Percentiles rank a stretch among this genome's conserved stretches.
Conservation (phyloP, 306 rosid species). For the Lupinus albus region DNA sequence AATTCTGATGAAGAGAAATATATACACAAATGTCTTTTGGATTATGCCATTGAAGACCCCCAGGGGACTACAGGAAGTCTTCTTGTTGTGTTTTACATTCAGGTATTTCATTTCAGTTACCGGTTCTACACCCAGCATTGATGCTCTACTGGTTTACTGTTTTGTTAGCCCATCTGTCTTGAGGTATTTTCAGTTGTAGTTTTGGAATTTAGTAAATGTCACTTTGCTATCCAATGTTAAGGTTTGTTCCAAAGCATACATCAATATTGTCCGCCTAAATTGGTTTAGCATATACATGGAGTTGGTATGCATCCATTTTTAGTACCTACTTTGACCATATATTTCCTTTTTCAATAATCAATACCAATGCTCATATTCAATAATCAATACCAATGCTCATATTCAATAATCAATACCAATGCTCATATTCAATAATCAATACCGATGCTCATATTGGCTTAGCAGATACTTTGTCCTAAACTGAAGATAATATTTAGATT, state of each 20-base stretch:
- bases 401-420: too few relatives aligned
- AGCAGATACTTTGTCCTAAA: too few relatives aligned
- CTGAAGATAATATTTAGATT: slow-evolving; percentile 19
- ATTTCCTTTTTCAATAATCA: neutral
- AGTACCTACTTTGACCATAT: neutral
- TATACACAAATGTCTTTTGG: slow-evolving; percentile 81
- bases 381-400: too few relatives aligned
- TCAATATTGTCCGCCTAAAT: neutral
- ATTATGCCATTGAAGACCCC: slow-evolving; percentile 71
- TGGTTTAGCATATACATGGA: neutral
- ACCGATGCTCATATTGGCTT: too few relatives aligned
- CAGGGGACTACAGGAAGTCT: slow-evolving; percentile 76
- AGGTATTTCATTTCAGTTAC: slow-evolving; percentile 54
- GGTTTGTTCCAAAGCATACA: neutral
- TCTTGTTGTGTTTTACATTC: slow-evolving; percentile 88
- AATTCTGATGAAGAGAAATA: slow-evolving; percentile 87
- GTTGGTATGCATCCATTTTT: neutral
- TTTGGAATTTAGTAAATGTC: slow-evolving; percentile 18
- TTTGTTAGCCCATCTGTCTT: slow-evolving; percentile 9
- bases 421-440: too few relatives aligned
- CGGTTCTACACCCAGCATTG: slow-evolving; percentile 23
- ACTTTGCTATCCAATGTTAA: slow-evolving; percentile 5
- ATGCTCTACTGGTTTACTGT: slow-evolving; percentile 30
- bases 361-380: too few relatives aligned
- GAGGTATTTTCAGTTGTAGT: slow-evolving; percentile 22